A percentile compares a stretch with the other conserved stretches of the same genome.
These are phyloP conservation scores for Chytriomyces sp. DNA, from an alignment of 192 early-diverging fungal genomes.

Conservation along the genomic window DNA sequence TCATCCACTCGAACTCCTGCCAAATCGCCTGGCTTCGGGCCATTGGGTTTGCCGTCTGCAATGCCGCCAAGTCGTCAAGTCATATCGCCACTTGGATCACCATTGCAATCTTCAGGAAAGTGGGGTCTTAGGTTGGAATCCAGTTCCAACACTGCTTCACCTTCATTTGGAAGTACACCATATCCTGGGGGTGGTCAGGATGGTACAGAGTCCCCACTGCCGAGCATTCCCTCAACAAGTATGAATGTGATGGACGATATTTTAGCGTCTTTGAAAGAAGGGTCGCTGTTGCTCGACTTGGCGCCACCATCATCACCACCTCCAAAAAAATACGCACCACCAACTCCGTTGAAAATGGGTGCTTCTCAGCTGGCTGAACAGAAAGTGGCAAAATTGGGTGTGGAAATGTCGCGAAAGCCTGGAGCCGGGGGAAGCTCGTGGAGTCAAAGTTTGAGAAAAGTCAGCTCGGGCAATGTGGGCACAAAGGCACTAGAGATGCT, in stretches of 20 bases:
- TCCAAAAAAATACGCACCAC: background rate
- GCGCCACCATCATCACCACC: background rate
- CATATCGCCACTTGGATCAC: too few relatives aligned
- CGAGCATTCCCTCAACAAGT: background rate
- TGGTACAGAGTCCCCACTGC: too few relatives aligned
- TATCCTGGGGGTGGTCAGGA: too few relatives aligned
- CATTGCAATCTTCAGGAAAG: too few relatives aligned
- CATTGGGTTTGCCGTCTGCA: background rate
- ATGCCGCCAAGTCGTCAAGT: conserved; percentile 9
- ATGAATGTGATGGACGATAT: conserved; percentile 48
- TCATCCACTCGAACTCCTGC: background rate
- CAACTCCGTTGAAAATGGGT: background rate
- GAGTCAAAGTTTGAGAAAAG: background rate
- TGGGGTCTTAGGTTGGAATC: too few relatives aligned
- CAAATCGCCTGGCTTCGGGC: too few relatives aligned
- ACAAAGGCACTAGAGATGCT: conserved; percentile 25
- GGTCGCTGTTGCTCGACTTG: conserved; percentile 21
- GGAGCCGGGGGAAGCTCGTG: background rate
- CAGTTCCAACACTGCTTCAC: too few relatives aligned
- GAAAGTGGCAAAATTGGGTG: background rate
- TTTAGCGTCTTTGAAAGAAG: conserved; percentile 49
- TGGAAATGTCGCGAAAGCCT: background rate
- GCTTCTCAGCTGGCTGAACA: background rate
- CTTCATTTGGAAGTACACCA: too few relatives aligned
- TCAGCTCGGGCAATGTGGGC: background rate